These are phyloP conservation scores for Quercus parvula DNA, from an alignment of 306 rosid genomes.

Conservation along the genomic window DNA sequence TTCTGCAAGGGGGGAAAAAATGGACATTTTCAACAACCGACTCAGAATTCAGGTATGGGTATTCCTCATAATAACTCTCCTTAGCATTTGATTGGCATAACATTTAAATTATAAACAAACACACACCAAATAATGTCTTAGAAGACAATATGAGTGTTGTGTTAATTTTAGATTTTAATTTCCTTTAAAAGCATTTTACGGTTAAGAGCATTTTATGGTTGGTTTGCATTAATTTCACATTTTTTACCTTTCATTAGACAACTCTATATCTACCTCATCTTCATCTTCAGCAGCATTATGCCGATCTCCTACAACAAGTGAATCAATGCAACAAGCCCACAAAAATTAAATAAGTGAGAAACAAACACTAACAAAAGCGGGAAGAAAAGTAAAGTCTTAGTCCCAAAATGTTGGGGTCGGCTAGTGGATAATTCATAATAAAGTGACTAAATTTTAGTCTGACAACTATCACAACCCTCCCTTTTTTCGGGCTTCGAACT, in stretches of 20 bases:
- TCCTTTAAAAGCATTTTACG: neutral
- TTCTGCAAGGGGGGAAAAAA: slow-evolving; percentile 43
- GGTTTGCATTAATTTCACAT: no score
- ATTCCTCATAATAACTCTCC: slow-evolving; percentile 3
- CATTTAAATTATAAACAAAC: neutral
- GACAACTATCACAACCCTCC: no score
- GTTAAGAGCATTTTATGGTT: neutral
- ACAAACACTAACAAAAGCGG: neutral
- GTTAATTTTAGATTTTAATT: neutral
- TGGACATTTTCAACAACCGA: neutral
- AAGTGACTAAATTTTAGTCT: no score
- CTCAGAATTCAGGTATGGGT: slow-evolving; percentile 3
- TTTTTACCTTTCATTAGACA: slow-evolving; percentile 50
- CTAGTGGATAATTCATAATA: no score
- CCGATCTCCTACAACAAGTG: slow-evolving; percentile 35
- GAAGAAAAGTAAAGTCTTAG: neutral
- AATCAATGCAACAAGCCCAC: neutral
- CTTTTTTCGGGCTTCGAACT: no score
- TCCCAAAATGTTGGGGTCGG: no score
- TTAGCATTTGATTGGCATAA: slow-evolving; percentile 6
- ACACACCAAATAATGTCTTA: neutral
- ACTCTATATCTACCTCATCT: slow-evolving; percentile 36
- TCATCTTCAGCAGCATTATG: slow-evolving; percentile 36
- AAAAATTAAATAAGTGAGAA: slow-evolving; percentile 10
- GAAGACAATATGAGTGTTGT: neutral